Conservation (phyloP, 345 rosid genomes). For the Populus alba region DNA sequence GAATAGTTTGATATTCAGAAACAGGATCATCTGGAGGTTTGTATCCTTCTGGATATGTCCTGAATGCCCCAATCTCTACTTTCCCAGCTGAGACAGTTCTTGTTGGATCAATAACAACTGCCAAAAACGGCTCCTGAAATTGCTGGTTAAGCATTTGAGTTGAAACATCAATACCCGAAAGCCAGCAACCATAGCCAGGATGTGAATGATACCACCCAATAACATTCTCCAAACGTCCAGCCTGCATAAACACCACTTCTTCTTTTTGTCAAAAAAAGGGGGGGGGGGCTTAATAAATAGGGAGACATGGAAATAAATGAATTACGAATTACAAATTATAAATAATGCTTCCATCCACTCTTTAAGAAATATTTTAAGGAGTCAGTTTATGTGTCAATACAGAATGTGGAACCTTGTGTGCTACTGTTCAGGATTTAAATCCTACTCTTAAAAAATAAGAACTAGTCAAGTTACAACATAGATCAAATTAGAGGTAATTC, state of each 20-base stretch:
- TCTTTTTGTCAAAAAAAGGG: neutral
- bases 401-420: neutral
- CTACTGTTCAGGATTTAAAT: neutral
- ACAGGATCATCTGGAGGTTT: constrained; percentile 77
- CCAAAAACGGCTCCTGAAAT: constrained; percentile 93
- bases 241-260: constrained; percentile 37
- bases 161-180: constrained; percentile 95
- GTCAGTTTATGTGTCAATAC: neutral
- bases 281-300: neutral
- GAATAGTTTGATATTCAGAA: constrained; percentile 95
- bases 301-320: neutral
- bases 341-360: neutral
- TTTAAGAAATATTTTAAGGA: neutral
- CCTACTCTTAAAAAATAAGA: neutral
- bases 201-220: constrained; percentile 98
- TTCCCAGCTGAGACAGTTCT: constrained; percentile 99
- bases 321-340: neutral
- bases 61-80: constrained; percentile 98
- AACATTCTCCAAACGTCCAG: constrained; percentile 93
- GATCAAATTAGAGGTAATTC: neutral
- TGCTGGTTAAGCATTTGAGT: constrained; percentile 99
- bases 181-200: constrained; percentile 99
- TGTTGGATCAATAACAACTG: constrained; percentile 96
- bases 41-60: constrained; percentile 95
- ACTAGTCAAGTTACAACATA: neutral